A percentile compares a stretch with the other conserved stretches of the same genome.
Evolutionary conservation across 305 asterid genomes (phyloP).

Genomic region (Solanum hybrid): DNA sequence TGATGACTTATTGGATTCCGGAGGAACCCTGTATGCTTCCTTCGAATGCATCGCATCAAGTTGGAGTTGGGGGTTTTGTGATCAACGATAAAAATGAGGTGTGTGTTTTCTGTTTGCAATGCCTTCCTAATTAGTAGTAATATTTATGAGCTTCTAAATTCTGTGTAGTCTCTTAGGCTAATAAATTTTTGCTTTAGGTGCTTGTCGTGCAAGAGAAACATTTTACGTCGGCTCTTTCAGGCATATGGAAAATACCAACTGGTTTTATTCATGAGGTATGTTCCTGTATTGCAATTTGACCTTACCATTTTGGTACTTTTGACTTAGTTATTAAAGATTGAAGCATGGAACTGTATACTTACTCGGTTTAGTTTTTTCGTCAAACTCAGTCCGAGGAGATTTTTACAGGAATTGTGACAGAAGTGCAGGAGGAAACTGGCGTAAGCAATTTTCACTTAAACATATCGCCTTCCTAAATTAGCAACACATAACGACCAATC

Average conservation of each 20-base stretch:
- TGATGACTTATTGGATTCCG: conserved; percentile 88
- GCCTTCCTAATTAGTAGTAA: not conserved
- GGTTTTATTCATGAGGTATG: conserved; percentile 71
- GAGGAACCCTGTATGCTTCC: conserved; percentile 72
- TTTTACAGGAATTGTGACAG: conserved; percentile 69
- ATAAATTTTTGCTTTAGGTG: conserved; percentile 30
- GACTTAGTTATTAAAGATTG: not conserved
- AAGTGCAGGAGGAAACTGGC: conserved; percentile 83
- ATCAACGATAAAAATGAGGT: conserved; percentile 66
- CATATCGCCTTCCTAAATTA: not conserved
- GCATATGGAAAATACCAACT: conserved; percentile 84
- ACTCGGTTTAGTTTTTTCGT: not conserved
- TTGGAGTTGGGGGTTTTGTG: conserved; percentile 80
- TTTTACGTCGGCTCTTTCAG: conserved; percentile 34
- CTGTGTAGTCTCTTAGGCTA: not conserved
- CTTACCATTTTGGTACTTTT: not conserved
- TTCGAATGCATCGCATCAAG: conserved; percentile 83
- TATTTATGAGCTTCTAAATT: not conserved
- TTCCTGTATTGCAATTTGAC: not conserved
- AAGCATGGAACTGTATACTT: not conserved
- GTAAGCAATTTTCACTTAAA: conserved; percentile 24
- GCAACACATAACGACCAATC: not conserved
- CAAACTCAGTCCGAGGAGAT: conserved; percentile 70
- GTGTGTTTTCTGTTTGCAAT: not conserved
- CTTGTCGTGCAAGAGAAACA: conserved; percentile 77